A percentile compares a stretch with the other conserved stretches of the same genome.
Evolutionary conservation across 345 rosid species (phyloP).

Genomic region (Syzygium grande): DNA sequence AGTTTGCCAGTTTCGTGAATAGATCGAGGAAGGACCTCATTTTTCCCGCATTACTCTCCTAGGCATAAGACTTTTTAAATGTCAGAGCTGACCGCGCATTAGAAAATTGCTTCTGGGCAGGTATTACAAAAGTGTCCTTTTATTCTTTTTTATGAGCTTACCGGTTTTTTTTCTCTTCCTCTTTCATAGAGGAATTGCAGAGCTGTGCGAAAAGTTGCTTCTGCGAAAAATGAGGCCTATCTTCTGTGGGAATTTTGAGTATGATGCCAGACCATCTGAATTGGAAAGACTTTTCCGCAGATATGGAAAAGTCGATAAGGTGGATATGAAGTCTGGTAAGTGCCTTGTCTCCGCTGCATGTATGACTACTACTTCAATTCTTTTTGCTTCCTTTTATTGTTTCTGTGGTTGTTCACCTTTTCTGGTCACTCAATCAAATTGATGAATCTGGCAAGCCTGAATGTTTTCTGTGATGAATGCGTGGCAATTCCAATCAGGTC

Average conservation of each 20-base stretch:
- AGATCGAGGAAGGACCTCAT: neutral
- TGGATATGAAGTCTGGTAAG: conserved; percentile 95
- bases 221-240: conserved; percentile 56
- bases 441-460: neutral
- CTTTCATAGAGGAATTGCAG: neutral
- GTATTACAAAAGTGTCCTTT: neutral
- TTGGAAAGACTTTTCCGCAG: conserved; percentile 77
- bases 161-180: neutral
- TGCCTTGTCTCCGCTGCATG: neutral
- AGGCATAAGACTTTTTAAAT: neutral
- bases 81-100: neutral
- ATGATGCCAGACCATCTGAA: conserved; percentile 81
- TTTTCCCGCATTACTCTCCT: neutral
- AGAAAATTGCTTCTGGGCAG: neutral
- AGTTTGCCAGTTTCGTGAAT: neutral
- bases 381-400: neutral
- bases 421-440: neutral
- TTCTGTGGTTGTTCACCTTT: neutral
- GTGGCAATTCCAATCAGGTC: neutral
- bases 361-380: neutral
- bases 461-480: neutral
- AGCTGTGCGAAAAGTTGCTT: neutral
- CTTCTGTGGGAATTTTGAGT: conserved; percentile 93
- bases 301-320: conserved; percentile 81
- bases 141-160: neutral